Conservation (phyloP, 2,329 filamentous ascomycete genomes). For the Hyphodiscus sp. region DNA sequence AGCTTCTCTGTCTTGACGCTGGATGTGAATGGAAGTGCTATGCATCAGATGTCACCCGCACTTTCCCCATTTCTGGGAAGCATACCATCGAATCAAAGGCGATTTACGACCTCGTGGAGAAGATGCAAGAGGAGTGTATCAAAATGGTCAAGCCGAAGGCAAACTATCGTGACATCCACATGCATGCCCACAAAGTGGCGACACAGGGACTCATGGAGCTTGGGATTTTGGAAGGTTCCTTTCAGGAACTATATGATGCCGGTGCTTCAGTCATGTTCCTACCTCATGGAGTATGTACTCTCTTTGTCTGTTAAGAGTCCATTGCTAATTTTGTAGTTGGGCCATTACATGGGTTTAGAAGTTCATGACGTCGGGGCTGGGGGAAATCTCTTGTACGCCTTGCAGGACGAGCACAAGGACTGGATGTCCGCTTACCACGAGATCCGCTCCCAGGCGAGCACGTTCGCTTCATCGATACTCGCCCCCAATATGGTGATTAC, state of each 20-base stretch:
- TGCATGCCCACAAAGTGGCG: constrained; percentile 65
- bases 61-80: constrained; percentile 67
- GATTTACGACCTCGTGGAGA: constrained; percentile 71
- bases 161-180: constrained; percentile 65
- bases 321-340: constrained; percentile 4
- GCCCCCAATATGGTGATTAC: constrained; percentile 65
- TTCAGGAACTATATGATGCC: constrained; percentile 44
- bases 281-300: constrained; percentile 45
- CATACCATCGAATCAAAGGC: constrained; percentile 64
- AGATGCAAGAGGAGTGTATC: constrained; percentile 77
- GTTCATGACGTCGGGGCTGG: constrained; percentile 51
- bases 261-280: constrained; percentile 58
- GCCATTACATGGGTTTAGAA: constrained; percentile 57
- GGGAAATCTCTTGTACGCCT: constrained; percentile 31
- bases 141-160: constrained; percentile 61
- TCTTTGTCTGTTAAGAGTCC: background rate
- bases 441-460: constrained; percentile 8
- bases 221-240: constrained; percentile 63
- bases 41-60: constrained; percentile 83
- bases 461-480: constrained; percentile 33
- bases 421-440: constrained; percentile 13
- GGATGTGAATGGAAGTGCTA: constrained; percentile 82
- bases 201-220: constrained; percentile 63
- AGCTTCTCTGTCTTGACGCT: constrained; percentile 79
- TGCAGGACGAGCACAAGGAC: constrained; percentile 1